A percentile compares a stretch with the other conserved stretches of the same genome.
Evolutionary conservation across 1,284 basidiomycete genomes (phyloP).

Genomic region (Takashimella koratensis): DNA sequence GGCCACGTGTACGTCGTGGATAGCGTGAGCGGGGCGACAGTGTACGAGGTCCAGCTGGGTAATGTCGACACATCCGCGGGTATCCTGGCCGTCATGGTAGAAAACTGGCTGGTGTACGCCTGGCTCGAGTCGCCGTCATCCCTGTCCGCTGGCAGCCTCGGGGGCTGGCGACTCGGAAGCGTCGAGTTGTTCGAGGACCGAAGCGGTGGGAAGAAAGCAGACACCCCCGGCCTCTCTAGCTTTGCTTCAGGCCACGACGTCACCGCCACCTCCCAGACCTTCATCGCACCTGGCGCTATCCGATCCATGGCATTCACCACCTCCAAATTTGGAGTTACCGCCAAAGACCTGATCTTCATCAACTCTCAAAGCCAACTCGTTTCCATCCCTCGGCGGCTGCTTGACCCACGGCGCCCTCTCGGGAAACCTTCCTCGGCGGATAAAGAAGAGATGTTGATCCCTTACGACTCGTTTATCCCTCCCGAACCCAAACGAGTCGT

Average conservation of each 20-base stretch:
- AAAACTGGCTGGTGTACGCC: constrained; percentile 92
- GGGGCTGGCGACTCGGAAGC: constrained; percentile 66
- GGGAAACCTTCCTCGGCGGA: constrained; percentile 74
- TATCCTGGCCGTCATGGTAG: constrained; percentile 65
- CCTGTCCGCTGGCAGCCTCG: constrained; percentile 50
- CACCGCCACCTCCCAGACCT: constrained; percentile 65
- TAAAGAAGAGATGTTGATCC: constrained; percentile 76
- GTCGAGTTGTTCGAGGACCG: constrained; percentile 83
- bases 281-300: constrained; percentile 65
- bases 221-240: constrained; percentile 69
- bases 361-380: constrained; percentile 71
- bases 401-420: constrained; percentile 80
- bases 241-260: constrained; percentile 57
- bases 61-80: constrained; percentile 29
- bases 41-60: constrained; percentile 59
- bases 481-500: constrained; percentile 70
- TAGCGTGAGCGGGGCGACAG: constrained; percentile 66
- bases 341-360: constrained; percentile 80
- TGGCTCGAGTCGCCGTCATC: constrained; percentile 47
- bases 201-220: constrained; percentile 60
- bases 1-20: constrained; percentile 73
- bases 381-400: constrained; percentile 65
- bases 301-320: constrained; percentile 68
- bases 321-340: constrained; percentile 82
- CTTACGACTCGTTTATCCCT: constrained; percentile 75